These are phyloP conservation scores for Trypanosoma brucei DNA, from an alignment of 208 protist genomes.

Conservation along the genomic window DNA sequence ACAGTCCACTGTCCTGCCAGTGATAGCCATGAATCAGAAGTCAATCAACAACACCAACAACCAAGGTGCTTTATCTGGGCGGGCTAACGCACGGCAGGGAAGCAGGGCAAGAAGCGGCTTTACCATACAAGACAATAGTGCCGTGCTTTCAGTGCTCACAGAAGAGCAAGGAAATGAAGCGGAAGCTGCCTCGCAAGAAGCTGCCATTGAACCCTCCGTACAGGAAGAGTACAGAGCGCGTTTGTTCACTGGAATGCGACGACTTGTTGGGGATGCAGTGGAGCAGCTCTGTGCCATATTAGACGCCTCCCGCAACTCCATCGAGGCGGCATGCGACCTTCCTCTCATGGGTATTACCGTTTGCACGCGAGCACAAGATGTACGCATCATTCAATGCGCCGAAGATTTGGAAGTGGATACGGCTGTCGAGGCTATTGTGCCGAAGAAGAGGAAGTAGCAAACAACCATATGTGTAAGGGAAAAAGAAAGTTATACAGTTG, in stretches of 20 bases:
- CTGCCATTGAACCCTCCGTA: not conserved
- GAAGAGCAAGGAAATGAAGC: not conserved
- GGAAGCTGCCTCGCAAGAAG: slow-evolving; percentile 2
- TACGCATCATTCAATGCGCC: slow-evolving; percentile 43
- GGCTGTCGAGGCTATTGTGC: slow-evolving; percentile 33
- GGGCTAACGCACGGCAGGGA: slow-evolving; percentile 1
- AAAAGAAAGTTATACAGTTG: no score
- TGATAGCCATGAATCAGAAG: not conserved
- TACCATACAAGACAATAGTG: not conserved
- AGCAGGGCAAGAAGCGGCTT: slow-evolving; percentile 16
- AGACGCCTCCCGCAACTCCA: slow-evolving; percentile 24
- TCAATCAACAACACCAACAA: no score
- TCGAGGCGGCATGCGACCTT: slow-evolving; percentile 50
- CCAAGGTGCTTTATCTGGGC: no score
- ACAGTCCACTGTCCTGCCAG: not conserved
- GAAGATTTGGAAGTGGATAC: slow-evolving; percentile 54
- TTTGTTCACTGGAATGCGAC: slow-evolving; percentile 16
- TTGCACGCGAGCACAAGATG: slow-evolving; percentile 32
- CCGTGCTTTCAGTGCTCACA: not conserved
- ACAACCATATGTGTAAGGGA: no score
- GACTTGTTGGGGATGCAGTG: slow-evolving; percentile 16
- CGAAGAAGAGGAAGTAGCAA: slow-evolving; percentile 25
- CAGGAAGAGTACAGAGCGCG: slow-evolving; percentile 30
- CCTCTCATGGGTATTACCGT: slow-evolving; percentile 53
- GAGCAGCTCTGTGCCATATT: slow-evolving; percentile 12